These are phyloP conservation scores for Sambucus nigra DNA, from an alignment of 129 eudicot genomes.

Conservation along the genomic window DNA sequence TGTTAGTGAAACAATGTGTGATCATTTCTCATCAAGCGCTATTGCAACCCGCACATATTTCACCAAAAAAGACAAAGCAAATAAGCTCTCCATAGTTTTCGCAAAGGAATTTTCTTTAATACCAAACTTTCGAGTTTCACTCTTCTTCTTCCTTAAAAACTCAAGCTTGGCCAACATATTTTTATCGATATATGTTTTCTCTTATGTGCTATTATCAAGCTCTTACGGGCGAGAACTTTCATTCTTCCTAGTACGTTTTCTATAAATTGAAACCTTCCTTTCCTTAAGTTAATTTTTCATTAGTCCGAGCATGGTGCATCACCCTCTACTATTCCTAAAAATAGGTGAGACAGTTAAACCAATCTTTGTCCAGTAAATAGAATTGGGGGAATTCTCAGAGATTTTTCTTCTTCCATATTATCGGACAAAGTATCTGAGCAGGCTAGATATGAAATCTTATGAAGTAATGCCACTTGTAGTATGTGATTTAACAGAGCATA, in stretches of 20 bases:
- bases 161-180: constrained; percentile 37
- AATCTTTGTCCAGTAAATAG: constrained; percentile 36
- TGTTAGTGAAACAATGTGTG: constrained; percentile 35
- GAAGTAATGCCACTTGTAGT: constrained; percentile 34
- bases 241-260: constrained; percentile 11
- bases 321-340: constrained; percentile 28
- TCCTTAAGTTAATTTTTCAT: constrained; percentile 25
- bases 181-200: constrained; percentile 29
- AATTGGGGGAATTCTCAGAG: neutral
- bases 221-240: neutral
- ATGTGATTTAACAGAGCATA: constrained; percentile 25
- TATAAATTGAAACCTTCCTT: constrained; percentile 10
- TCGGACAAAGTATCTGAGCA: constrained; percentile 23
- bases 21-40: constrained; percentile 36
- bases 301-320: constrained; percentile 47
- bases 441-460: constrained; percentile 30
- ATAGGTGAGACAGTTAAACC: constrained; percentile 35
- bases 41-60: constrained; percentile 53
- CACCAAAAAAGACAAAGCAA: constrained; percentile 54
- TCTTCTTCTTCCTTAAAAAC: constrained; percentile 23
- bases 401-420: neutral
- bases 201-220: constrained; percentile 5
- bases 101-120: constrained; percentile 50
- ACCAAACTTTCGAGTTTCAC: constrained; percentile 32
- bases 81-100: constrained; percentile 54